Evolutionary conservation across 495 filamentous ascomycete genomes (phyloP).

Genomic region (Bryoglossum gracile): DNA sequence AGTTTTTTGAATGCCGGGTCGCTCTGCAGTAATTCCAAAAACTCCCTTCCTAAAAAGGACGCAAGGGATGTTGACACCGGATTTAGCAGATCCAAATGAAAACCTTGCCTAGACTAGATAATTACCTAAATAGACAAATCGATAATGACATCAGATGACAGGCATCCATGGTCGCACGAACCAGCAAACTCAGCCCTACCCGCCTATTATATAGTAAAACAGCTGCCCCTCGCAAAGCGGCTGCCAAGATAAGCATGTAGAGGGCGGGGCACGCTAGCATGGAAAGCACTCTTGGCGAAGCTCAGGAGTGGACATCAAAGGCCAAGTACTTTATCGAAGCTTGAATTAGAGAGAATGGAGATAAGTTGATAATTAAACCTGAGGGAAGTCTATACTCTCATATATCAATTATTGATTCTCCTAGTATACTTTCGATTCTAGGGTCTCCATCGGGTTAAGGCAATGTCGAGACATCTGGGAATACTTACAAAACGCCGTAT

Average conservation of each 20-base stretch:
- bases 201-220: conserved; percentile 2
- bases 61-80: not conserved
- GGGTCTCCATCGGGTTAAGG: no score
- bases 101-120: not conserved
- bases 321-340: no score
- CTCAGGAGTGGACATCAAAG: no score
- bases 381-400: no score
- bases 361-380: no score
- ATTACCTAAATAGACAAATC: not conserved
- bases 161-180: not conserved
- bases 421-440: no score
- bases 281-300: no score
- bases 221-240: not conserved
- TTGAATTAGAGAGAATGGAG: no score
- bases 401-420: no score
- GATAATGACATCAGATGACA: not conserved
- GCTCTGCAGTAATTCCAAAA: not conserved
- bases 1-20: not conserved
- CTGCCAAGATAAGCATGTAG: not conserved
- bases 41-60: not conserved
- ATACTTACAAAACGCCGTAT: no score
- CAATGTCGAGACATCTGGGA: no score
- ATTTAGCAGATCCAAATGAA: not conserved
- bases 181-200: not conserved
- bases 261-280: no score